Percentiles rank a stretch among this genome's conserved stretches.
phyloP scores from a whole-genome alignment of 768 basidiomycete genomes.

The Boletellus ananiceps region DNA sequence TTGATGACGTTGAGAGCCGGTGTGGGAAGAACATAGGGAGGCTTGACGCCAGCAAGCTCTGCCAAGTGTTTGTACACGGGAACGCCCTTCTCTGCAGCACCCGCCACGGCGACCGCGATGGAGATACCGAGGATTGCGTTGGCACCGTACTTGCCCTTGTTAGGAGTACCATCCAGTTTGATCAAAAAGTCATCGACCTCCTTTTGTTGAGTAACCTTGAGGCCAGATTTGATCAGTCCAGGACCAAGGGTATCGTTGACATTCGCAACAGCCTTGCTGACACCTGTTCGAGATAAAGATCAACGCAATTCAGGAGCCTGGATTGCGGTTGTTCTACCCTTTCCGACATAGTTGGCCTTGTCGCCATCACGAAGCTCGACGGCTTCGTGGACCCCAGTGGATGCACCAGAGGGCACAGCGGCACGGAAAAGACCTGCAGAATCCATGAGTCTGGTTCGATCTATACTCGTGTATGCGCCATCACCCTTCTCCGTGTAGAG shows the following conservation, averaged over 20 bases:
- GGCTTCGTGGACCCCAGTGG: slow-evolving; percentile 96
- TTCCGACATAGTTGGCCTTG: slow-evolving; percentile 90
- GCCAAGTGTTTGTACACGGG: slow-evolving; percentile 97
- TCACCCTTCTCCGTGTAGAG: slow-evolving; percentile 82
- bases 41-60: slow-evolving; percentile 90
- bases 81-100: slow-evolving; percentile 89
- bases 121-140: slow-evolving; percentile 99
- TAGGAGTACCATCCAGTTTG: slow-evolving; percentile 94
- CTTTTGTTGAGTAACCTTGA: slow-evolving; percentile 87
- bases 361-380: slow-evolving; percentile 98
- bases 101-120: slow-evolving; percentile 92
- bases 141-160: slow-evolving; percentile 99
- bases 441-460: slow-evolving; percentile 11
- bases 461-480: slow-evolving; percentile 10
- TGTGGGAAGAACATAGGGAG: slow-evolving; percentile 86
- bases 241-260: slow-evolving; percentile 91
- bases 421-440: slow-evolving; percentile 83
- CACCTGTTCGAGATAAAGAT: slow-evolving; percentile 50
- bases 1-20: slow-evolving; percentile 99
- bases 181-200: slow-evolving; percentile 97
- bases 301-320: neutral
- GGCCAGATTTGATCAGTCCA: slow-evolving; percentile 75
- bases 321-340: slow-evolving; percentile 53
- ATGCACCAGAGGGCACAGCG: slow-evolving; percentile 96
- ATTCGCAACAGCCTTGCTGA: slow-evolving; percentile 88